Percentiles rank a stretch among this genome's conserved stretches.
These are phyloP conservation scores for Galeopsis tetrahit DNA, from an alignment of 257 asterid species.

Conservation along the genomic window DNA sequence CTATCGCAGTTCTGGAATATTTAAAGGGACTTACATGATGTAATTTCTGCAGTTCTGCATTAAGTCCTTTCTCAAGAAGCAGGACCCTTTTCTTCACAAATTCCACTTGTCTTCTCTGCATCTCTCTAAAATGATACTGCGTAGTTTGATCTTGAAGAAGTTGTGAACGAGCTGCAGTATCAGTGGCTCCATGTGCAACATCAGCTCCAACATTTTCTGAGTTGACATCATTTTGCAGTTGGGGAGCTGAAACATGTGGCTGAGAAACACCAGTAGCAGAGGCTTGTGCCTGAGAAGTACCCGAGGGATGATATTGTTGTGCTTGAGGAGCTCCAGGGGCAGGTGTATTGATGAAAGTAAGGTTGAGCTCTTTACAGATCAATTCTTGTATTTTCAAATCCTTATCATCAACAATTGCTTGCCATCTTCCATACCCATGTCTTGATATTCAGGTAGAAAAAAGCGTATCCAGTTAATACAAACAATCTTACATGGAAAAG, in stretches of 20 bases:
- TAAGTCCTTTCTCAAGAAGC: conserved; percentile 85
- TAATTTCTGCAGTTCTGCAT: conserved; percentile 69
- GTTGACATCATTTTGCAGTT: conserved; percentile 49
- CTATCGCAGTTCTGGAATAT: conserved; percentile 17
- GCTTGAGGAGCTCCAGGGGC: conserved; percentile 64
- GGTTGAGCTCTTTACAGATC: conserved; percentile 88
- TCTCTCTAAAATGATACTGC: conserved; percentile 73
- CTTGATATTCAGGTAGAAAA: conserved; percentile 47
- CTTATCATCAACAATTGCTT: conserved; percentile 93
- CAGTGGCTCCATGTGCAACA: conserved; percentile 58
- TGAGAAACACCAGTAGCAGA: conserved; percentile 51
- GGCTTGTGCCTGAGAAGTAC: conserved; percentile 48
- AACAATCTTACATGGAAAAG: conserved; percentile 15
- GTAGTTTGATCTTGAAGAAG: conserved; percentile 60
- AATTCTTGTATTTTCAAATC: conserved; percentile 81
- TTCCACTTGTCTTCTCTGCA: conserved; percentile 94
- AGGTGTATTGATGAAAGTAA: conserved; percentile 61
- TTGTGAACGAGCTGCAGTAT: conserved; percentile 62
- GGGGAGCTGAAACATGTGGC: conserved; percentile 47
- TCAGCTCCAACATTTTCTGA: conserved; percentile 50
- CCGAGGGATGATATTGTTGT: conserved; percentile 46
- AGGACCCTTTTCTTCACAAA: conserved; percentile 91
- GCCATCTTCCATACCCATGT: conserved; percentile 99
- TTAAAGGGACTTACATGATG: conserved; percentile 61
- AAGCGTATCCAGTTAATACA: conserved; percentile 33